Percentiles rank a stretch among this genome's conserved stretches.
Conservation (phyloP, 2,329 filamentous ascomycete species). For the Fusarium anthophilum region DNA sequence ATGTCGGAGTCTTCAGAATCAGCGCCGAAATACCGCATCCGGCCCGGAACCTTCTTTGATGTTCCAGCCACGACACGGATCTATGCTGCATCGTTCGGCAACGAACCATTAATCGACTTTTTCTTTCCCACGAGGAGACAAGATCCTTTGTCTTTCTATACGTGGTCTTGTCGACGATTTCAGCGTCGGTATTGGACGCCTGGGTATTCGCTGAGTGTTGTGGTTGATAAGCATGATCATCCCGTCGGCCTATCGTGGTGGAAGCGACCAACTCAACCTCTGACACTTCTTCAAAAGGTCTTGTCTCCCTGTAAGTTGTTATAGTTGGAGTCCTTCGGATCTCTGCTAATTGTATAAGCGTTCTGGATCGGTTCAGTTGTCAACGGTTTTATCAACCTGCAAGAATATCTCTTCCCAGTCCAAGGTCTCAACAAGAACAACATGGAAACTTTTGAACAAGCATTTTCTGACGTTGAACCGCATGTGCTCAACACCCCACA, state of each 20-base stretch:
- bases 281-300: background rate
- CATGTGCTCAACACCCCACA: background rate
- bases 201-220: slow-evolving; percentile 1
- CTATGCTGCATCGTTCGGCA: background rate
- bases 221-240: background rate
- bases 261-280: background rate
- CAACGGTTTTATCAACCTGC: background rate
- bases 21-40: background rate
- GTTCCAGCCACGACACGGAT: background rate
- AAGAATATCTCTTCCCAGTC: background rate
- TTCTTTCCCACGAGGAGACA: background rate
- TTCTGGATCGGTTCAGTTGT: background rate
- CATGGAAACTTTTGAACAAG: background rate
- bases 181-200: slow-evolving; percentile 7
- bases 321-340: rapidly evolving
- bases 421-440: background rate
- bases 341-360: background rate
- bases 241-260: slow-evolving; percentile 5
- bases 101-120: slow-evolving; percentile 2
- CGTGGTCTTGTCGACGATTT: background rate
- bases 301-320: background rate
- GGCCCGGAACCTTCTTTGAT: background rate
- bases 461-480: background rate
- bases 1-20: background rate
- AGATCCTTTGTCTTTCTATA: background rate